Base-by-base conservation (phyloP, 495 filamentous ascomycete genomes). In the Stereocaulon alpinum region DNA sequence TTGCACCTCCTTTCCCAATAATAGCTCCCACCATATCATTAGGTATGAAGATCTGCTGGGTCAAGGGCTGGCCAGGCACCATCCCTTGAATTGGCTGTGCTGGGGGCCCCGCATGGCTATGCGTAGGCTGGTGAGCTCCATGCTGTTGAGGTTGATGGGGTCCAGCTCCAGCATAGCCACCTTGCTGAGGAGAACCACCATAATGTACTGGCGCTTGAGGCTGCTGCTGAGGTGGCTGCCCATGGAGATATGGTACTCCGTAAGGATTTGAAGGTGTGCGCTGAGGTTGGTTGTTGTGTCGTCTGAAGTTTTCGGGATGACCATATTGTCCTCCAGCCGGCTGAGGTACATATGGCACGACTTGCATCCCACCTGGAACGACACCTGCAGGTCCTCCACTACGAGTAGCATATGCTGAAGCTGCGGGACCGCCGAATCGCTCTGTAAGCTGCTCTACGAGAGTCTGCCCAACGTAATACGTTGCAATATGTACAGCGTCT, bases 1-100 rank as follows among this genome's bases (percentile, higher is more conserved):
- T 98, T 27, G 90, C 88, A 61, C 93, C 93, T 58, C 93, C 94
- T 76, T 98, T 98, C 60, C 93, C 93, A 67, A 98, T 98, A 66
- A 98, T 98, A 50, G 93, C 93, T 52, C 93, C 93, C 55, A 98
- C 93, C 93, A 98, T 98, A 68, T 98, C 93, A 71, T 98, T 98
- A 47, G 93, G 93, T 68, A 98, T 98, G 74, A 85, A 98, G 64
- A 98, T 98, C 72, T 98, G 93, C 69, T 98, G 93, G 2, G 93
- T 98, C 64, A 98, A 73, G 59, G 93, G 89, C 61, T 91, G 86
- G 40, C 89, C 90, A 40, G 88, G 86, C 59, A 93, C 80, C 66
- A 85, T 82, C 45, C 82, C 83, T 65, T 83, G 82, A 70, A 90
- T 85, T 6, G 89, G 88, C 65, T 82, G 79, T n/a, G 79, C 76